Evolutionary conservation across 345 rosid species (phyloP).

Genomic region (Rhizophora mangle): DNA sequence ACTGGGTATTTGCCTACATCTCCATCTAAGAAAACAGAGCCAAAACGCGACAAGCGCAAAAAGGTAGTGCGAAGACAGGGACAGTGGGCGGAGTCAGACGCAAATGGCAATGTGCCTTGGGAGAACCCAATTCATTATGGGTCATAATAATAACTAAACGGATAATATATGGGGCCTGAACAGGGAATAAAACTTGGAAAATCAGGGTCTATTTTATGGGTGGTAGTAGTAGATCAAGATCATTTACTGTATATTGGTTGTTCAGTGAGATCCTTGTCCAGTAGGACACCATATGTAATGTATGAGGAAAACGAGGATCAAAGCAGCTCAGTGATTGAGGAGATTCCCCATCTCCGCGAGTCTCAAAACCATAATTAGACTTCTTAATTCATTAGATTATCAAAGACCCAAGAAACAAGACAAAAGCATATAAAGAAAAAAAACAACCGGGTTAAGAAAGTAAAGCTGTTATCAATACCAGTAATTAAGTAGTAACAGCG

Average conservation of each 20-base stretch:
- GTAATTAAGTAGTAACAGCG: too few species aligned
- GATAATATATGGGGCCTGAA: neutral
- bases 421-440: neutral
- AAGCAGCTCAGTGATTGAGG: neutral
- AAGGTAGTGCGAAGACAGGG: too few species aligned
- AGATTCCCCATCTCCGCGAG: neutral
- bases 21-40: too few species aligned
- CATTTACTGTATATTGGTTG: neutral
- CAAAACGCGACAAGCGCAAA: too few species aligned
- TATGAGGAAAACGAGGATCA: slow-evolving; percentile 2
- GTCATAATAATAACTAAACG: neutral
- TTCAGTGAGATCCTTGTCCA: neutral
- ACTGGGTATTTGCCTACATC: too few species aligned
- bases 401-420: neutral
- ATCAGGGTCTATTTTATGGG: neutral
- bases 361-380: slow-evolving; percentile 1
- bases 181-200: neutral
- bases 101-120: too few species aligned
- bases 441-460: too few species aligned
- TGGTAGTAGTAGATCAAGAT: neutral
- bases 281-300: neutral
- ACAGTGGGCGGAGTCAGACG: too few species aligned
- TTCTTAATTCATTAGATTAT: neutral
- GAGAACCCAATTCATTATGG: too few species aligned
- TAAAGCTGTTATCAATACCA: too few species aligned